Evolutionary conservation across 202 grass and related monocot species (phyloP).

Genomic region (Elaeis oleifera): DNA sequence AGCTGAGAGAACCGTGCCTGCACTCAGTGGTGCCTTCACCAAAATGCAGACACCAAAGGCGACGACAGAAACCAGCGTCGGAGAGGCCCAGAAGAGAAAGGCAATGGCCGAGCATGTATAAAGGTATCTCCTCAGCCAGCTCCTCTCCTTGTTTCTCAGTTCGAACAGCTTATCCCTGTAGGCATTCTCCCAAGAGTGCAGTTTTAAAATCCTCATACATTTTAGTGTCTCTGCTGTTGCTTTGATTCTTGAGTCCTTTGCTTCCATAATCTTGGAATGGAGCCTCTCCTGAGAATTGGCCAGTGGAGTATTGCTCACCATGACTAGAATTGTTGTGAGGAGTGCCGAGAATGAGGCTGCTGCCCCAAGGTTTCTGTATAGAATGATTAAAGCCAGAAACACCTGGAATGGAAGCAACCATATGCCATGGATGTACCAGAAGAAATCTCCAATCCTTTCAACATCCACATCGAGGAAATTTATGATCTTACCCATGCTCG

Average conservation of each 20-base stretch:
- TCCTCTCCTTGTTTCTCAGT: conserved; percentile 56
- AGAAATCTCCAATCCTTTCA: conserved; percentile 74
- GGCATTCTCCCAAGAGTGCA: conserved; percentile 77
- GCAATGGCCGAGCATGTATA: conserved; percentile 65
- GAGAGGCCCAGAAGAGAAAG: conserved; percentile 88
- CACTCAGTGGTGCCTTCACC: conserved; percentile 45
- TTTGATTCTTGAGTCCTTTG: conserved; percentile 79
- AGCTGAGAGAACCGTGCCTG: conserved; percentile 63
- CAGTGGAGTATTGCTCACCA: conserved; percentile 80
- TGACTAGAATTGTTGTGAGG: conserved; percentile 52
- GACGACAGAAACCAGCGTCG: conserved; percentile 58
- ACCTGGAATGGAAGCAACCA: conserved; percentile 87
- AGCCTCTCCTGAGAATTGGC: conserved; percentile 55
- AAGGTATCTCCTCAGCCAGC: conserved; percentile 60
- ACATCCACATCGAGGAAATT: conserved; percentile 81
- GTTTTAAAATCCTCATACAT: conserved; percentile 85
- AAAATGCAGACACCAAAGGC: conserved; percentile 74
- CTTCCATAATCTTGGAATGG: conserved; percentile 73
- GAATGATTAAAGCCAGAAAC: conserved; percentile 60
- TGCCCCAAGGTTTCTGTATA: conserved; percentile 57
- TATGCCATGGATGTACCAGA: conserved; percentile 76
- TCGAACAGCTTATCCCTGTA: conserved; percentile 66
- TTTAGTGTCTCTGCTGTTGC: conserved; percentile 67
- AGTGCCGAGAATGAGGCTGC: conserved; percentile 60
- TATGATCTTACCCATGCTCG: conserved; percentile 46